Percentiles rank a stretch among this genome's conserved stretches.
phyloP scores from a whole-genome alignment of 2,329 filamentous ascomycete species.

The Calcarisporium arbuscula region DNA sequence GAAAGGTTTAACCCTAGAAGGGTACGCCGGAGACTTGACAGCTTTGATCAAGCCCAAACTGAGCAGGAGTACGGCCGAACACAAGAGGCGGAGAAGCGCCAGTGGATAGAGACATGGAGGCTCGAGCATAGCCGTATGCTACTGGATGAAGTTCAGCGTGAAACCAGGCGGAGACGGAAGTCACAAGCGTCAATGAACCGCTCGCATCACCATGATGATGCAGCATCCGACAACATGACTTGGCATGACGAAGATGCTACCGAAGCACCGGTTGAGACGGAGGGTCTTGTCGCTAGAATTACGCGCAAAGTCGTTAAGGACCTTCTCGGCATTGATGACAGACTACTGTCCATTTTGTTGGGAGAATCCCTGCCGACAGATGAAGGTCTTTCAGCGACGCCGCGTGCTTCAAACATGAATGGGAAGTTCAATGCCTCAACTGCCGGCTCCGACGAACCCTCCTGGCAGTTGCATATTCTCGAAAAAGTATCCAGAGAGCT shows the following conservation, averaged over 20 bases:
- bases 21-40: constrained; percentile 47
- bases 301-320: constrained; percentile 83
- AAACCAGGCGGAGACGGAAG: constrained; percentile 65
- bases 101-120: constrained; percentile 86
- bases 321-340: constrained; percentile 85
- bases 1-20: constrained; percentile 75
- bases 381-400: constrained; percentile 40
- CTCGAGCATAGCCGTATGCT: constrained; percentile 83
- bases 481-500: constrained; percentile 83
- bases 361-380: constrained; percentile 66
- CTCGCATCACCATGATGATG: constrained; percentile 13
- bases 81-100: constrained; percentile 67
- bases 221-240: constrained; percentile 35
- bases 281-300: constrained; percentile 73
- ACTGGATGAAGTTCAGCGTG: constrained; percentile 81
- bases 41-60: constrained; percentile 42
- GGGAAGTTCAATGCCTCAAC: too few relatives aligned
- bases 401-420: constrained; percentile 33
- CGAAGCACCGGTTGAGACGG: constrained; percentile 42
- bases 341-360: constrained; percentile 76
- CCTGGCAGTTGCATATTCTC: constrained; percentile 73
- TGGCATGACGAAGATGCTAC: constrained; percentile 46
- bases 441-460: constrained; percentile 24
- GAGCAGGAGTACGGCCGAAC: constrained; percentile 48
- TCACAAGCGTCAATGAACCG: constrained; percentile 44